phyloP scores from a whole-genome alignment of 441 rosid species.

The Pelargonium cotyledonis region DNA sequence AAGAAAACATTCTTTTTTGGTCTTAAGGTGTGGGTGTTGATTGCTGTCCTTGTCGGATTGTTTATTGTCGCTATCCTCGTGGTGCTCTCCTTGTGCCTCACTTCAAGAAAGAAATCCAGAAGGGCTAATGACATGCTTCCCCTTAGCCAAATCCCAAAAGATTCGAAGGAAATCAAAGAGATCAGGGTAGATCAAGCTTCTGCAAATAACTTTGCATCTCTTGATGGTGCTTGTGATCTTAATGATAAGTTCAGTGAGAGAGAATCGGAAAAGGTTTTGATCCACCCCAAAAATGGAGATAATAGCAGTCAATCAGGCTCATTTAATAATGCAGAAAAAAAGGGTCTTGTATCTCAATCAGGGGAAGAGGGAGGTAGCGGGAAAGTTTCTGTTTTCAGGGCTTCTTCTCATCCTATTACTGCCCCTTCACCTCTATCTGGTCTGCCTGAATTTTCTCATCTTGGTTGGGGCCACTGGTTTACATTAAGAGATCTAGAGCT shows the following conservation, averaged over 20 bases:
- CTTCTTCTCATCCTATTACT: constrained; percentile 53
- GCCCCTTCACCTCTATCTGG: constrained; percentile 83
- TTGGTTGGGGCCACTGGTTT: constrained; percentile 99
- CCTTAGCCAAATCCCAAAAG: constrained; percentile 56
- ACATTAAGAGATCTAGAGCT: constrained; percentile 87
- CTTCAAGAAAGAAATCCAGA: constrained; percentile 60
- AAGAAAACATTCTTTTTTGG: constrained; percentile 42
- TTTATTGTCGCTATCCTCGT: constrained; percentile 59
- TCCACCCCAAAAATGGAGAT: constrained; percentile 60
- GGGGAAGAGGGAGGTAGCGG: constrained; percentile 56
- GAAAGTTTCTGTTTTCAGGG: constrained; percentile 36
- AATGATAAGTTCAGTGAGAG: constrained; percentile 56
- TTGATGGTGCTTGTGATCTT: constrained; percentile 44
- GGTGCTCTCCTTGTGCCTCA: constrained; percentile 50
- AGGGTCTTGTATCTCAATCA: neutral
- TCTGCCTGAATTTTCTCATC: constrained; percentile 73
- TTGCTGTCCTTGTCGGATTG: constrained; percentile 53
- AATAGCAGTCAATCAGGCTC: constrained; percentile 61
- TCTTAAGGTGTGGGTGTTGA: constrained; percentile 74
- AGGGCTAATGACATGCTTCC: constrained; percentile 51
- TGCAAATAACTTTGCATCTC: constrained; percentile 44
- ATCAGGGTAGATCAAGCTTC: constrained; percentile 69
- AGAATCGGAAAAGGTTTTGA: constrained; percentile 65
- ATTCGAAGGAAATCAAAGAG: constrained; percentile 91
- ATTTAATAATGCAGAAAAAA: constrained; percentile 46